Evolutionary conservation across 305 asterid genomes (phyloP), one percentile per base, ranked within the genome.

Genomic region (Caryopteris hybrid): DNA sequence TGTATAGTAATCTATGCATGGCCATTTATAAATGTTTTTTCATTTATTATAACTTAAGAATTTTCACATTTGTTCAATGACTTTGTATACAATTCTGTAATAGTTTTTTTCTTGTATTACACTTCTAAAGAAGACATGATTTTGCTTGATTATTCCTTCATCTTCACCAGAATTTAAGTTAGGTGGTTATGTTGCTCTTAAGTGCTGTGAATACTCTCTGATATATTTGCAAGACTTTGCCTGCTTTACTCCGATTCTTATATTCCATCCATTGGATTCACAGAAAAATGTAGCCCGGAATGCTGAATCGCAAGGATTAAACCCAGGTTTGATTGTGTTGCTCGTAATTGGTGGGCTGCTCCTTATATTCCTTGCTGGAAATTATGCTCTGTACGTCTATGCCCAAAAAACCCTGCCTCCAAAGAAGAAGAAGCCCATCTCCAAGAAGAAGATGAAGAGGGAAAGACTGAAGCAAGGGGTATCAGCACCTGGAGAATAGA

Each of bases 371-470:
- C 94, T 93, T 12, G 63, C 91, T n/a, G 97, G 99, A 45, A 93
- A 93, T 67, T 93, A 85, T 47, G 79, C 68, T 16, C 85, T 90
- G 33, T 93, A 87, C 64, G 31, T 81, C 27, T 90, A 93, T 38
- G 99, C 96, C 22, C 97, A 93, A 61, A 93, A 75, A 60, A 86
- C 86, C 59, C 90, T 93, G 51, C 97, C 97, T 57, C 96, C 83
- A 3, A 90, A 80, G 95, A 93, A 84, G 68, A 93, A 93, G 96
- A 93, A 90, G 87, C 99, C 96, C 13, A 16, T 93, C 79, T 93
- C 99, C 39, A 93, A 90, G 92, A 93, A 93, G 94, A 93, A 90
- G 90, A 80, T 90, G 90, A 90, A 90, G 92, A 85, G n/a, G 86
- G 99, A 93, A 78, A 81, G 94, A 54, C 92, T 90, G 84, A 93